Base-by-base conservation (phyloP, 1,284 basidiomycete genomes). In the Somion occarium region DNA sequence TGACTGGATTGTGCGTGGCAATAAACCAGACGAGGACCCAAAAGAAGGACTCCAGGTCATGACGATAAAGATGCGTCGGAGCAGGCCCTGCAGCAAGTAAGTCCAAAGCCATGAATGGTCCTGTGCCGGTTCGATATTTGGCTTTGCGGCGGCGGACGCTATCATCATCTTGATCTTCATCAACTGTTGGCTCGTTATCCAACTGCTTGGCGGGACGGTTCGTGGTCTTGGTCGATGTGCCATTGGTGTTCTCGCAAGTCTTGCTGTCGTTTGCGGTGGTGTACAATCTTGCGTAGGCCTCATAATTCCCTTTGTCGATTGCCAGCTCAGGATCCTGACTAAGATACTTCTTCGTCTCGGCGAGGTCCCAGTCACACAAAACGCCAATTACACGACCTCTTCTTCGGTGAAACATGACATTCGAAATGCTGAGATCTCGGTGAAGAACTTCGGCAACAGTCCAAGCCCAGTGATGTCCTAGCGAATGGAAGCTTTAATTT, bases 41-140 rank as follows among this genome's bases (percentile, higher is more conserved):
- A n/a, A n/a, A 37, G 11, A 37, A n/a, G n/a, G n/a, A n/a, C n/a
- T n/a, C n/a, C n/a, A n/a, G n/a, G n/a, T n/a, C n/a, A n/a, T n/a
- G n/a, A n/a, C 34, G 34, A 20, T 43, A 43, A 9, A 43, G 11
- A 19, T 43, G 11, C 11, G 7, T 12, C 5, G 44, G 44, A 23
- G 44, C 9, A 5, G 13, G 9, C 9, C 11, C 23, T 12, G 11
- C 15, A 12, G 5, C 12, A 18, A 47, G 30, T 5, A 47, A 30
- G 15, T 47, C 46, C 15, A 47, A 30, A n/a, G 24, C 27, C 46
- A 30, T 37, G 46, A 34, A 45, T 5, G 44, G 44, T 7, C 7
- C 18, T 12, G 44, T 45, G 12, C 27, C 46, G 13, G 46, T 34
- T 11, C 34, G 34, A n/a, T 37, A 37, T 37, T n/a, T 37, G n/a